Conservation (phyloP, 805 yeast species). For the Pichia paraexigua region DNA sequence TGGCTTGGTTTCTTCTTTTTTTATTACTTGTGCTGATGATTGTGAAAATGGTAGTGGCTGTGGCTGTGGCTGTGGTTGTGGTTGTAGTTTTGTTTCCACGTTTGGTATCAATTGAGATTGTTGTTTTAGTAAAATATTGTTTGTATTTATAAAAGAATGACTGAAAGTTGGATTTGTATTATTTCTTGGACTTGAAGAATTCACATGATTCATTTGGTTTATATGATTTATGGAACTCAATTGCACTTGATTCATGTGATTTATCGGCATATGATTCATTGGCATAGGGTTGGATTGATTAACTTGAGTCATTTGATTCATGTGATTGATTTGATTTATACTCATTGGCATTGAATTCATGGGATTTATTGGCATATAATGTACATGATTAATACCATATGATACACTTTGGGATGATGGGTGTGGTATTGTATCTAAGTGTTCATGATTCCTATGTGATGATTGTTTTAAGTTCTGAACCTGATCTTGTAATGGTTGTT, state of each 20-base stretch:
- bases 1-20: not conserved
- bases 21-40: not conserved
- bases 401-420: not conserved
- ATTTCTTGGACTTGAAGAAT: not conserved
- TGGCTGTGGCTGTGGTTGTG: not conserved
- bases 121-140: not conserved
- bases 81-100: not conserved
- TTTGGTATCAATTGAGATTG: not conserved
- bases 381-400: not conserved
- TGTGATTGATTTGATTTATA: not conserved
- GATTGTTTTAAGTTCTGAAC: not conserved
- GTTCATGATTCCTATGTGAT: not conserved
- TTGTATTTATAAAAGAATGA: not conserved
- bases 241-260: not conserved
- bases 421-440: not conserved
- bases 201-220: not conserved
- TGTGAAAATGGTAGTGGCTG: not conserved
- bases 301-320: not conserved
- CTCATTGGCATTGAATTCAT: not conserved
- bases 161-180: not conserved
- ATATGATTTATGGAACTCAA: not conserved
- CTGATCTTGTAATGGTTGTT: not conserved
- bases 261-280: not conserved
- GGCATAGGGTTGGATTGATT: not conserved
- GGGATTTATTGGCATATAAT: not conserved